Base-by-base conservation (phyloP, 208 protist species). In the Leishmania mexicana region DNA sequence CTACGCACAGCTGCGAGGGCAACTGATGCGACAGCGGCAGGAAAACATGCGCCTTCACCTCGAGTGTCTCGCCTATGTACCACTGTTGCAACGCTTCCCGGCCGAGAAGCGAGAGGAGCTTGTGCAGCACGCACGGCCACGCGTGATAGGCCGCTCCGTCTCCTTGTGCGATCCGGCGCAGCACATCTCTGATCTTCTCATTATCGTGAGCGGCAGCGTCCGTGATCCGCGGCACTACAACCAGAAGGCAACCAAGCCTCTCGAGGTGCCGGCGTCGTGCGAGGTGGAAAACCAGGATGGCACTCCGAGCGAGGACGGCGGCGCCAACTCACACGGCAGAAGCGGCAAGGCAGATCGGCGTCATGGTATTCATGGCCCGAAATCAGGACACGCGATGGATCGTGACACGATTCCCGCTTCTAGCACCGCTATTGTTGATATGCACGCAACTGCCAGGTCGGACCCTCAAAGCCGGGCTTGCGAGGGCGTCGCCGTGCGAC, bases 131-230 rank as follows among this genome's bases (percentile, higher is more conserved):
- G 91, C 92, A 13, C 81, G 91, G 65, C 87, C 92, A 11, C 82
- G 89, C 68, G 89, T 97, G 4, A 45, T 95, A 62, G 82, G 86
- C 57, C 93, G 93, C 76, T 92, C 86, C 54, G 68, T 86, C 35
- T 83, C 92, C 28, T 71, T 96, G 58, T 97, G 93, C 80, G 93
- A 98, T 72, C 91, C 92, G 19, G 89, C 87, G 38, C 95, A 95
- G 72, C 67, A 79, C 54, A 76, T 98, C 71, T 89, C 89, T 57
- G 92, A 97, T 65, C 88, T 98, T 42, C 94, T 89, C 83, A 76
- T 98, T n/a, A 76, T 98, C 17, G 86, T 89, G 13, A 65, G 51
- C 31, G 93, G 93, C 38, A 81, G 86, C 71, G 88, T 98, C 40
- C 85, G 89, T 47, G 95, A 98, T 80, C 87, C 92, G 1, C 93